These are phyloP conservation scores for Fusarium oligoseptatum DNA, from an alignment of 2,329 filamentous ascomycete species.

Conservation along the genomic window DNA sequence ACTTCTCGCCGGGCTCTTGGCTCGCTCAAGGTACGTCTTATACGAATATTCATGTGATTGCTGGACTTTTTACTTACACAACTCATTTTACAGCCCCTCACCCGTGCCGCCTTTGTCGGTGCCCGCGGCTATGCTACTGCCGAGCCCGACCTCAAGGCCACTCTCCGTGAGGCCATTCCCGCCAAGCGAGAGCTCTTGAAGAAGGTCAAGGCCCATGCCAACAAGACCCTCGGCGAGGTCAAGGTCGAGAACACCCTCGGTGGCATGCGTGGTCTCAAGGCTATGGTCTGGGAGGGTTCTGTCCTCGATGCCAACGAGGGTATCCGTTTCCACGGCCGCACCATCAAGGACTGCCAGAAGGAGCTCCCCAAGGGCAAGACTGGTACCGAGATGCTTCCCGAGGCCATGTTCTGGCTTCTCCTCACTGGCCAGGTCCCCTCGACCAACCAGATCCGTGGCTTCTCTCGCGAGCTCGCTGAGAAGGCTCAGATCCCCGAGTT, in stretches of 20 bases:
- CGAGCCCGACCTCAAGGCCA: conserved; percentile 91
- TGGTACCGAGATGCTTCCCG: conserved; percentile 96
- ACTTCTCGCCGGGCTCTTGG: conserved; percentile 73
- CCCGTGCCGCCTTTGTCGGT: conserved; percentile 50
- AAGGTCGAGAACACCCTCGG: conserved; percentile 95
- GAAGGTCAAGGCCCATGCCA: conserved; percentile 87
- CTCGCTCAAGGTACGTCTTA: conserved; percentile 69
- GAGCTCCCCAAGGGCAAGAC: conserved; percentile 92
- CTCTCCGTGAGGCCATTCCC: conserved; percentile 86
- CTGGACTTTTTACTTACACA: conserved; percentile 18
- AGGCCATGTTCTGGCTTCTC: conserved; percentile 99
- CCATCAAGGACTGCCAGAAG: conserved; percentile 97
- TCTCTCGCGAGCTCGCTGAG: conserved; percentile 89
- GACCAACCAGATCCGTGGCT: conserved; percentile 80
- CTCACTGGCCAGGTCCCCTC: conserved; percentile 93
- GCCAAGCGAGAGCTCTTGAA: conserved; percentile 94
- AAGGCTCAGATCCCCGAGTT: conserved; percentile 86
- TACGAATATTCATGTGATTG: neutral
- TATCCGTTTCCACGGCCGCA: conserved; percentile 97
- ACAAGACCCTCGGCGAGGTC: conserved; percentile 89
- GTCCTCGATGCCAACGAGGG: conserved; percentile 97
- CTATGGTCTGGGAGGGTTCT: conserved; percentile 99
- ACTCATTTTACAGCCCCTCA: conserved; percentile 43
- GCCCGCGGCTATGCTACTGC: conserved; percentile 77
- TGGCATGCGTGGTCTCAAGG: conserved; percentile 97